Base-by-base conservation (phyloP, 192 early-diverging fungal species). In the Fimicolochytrium jonesii region DNA sequence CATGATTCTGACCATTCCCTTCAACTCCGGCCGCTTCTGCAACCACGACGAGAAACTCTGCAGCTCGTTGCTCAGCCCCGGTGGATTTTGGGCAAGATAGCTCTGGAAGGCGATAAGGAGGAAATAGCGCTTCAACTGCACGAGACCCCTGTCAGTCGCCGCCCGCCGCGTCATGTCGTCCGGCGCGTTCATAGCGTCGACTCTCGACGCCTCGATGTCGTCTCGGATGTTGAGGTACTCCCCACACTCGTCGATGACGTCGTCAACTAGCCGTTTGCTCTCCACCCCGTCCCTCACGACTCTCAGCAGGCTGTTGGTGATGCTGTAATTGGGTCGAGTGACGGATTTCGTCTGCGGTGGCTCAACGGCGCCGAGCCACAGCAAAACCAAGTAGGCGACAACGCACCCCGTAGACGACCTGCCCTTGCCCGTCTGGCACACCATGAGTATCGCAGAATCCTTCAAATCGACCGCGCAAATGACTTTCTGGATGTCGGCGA, bases 351-450 rank as follows among this genome's bases (percentile, higher is more conserved):
- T 42, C 9, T 11, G 54, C 13, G 17, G 13, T 13, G 48, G 48
- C 23, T 50, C 26, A 3, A 35, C 35, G 2, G 67, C 64, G 29
- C 46, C 33, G 23, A 80, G 66, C 78, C 78, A 80, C 30, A 67
- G 56, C 13, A 75, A 28, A 13, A 80, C 59, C n/a, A 75, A 61
- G 10, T 60, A 56, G 13, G 60, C 54, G 3, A 77, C 47, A 36
- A 77, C 65, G 47, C 34, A 2, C 23, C 81, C 81, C 30, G 72
- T 66, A 9, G 85, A 86, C n/a, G 83, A 83, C 15, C 85, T 74
- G 6, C 85, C 85, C 9, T 80, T 30, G 1, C 85, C 83, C 18
- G 86, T 68, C 66, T 87, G 85, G 66, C 83, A 85, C 45, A 86
- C 86, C 41, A 87, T 31, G 15, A 87, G 73, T 37, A 87, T 65